Conservation (phyloP, 495 filamentous ascomycete species). For the Talaromyces proteolyticus region DNA sequence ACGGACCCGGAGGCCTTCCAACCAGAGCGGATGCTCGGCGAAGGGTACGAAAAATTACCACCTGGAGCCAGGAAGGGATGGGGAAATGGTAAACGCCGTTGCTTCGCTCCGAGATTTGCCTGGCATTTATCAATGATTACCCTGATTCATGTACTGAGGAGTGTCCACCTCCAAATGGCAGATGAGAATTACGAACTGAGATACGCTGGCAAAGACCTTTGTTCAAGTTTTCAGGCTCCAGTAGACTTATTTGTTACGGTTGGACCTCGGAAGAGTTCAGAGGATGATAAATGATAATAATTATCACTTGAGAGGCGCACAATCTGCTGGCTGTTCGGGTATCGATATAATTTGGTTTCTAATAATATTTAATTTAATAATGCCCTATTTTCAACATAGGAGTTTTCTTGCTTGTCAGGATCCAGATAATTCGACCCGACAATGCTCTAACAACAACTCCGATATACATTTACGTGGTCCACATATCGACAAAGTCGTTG, state of each 20-base stretch:
- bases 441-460: neutral
- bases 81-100: conserved; percentile 64
- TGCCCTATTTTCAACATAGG: neutral
- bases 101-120: conserved; percentile 60
- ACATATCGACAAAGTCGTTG: neutral
- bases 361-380: neutral
- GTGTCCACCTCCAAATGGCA: conserved; percentile 36
- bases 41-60: conserved; percentile 53
- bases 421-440: neutral
- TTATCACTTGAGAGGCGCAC: neutral
- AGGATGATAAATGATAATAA: no score
- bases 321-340: neutral
- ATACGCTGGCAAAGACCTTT: conserved; percentile 1
- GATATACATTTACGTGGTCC: neutral
- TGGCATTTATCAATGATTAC: conserved; percentile 48
- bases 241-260: neutral
- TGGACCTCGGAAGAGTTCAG: neutral
- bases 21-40: conserved; percentile 64
- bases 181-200: conserved; percentile 33
- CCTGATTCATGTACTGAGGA: conserved; percentile 30
- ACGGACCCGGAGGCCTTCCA: conserved; percentile 57
- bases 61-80: conserved; percentile 58
- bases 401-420: neutral
- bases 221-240: neutral
- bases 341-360: neutral